Base-by-base conservation (phyloP, 140 eudicot species). In the Flaveria floridana region DNA sequence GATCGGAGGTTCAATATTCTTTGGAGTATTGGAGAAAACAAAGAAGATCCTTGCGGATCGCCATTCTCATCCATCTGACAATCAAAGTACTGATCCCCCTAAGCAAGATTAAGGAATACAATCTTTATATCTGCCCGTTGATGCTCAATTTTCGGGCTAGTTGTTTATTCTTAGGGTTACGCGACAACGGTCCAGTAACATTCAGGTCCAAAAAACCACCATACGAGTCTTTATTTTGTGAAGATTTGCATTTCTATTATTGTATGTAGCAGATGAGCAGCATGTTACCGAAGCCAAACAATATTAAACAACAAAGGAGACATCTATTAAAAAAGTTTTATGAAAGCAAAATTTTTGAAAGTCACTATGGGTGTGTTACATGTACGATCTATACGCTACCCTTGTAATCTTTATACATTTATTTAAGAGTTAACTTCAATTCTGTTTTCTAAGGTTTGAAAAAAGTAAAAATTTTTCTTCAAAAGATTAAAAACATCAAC, bases 1-100 rank as follows among this genome's bases (percentile, higher is more conserved):
- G n/a, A 94, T 94, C 3, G 99, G 99, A n/a, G 99, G 97, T n/a
- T 94, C 96, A 4, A 94, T 94, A 79, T 94, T 94, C 82, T 94
- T 94, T 70, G 95, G 99, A 9, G 97, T 90, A 73, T 95, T 94
- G 76, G 99, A 91, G 81, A 82, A 90, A 57, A 91, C 95, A 55
- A 94, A 94, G 89, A 83, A 88, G 51, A 30, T 83, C 15, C 95
- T 94, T 58, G 89, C 88, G 1, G 73, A 90, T 81, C 81, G 88
- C 73, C 90, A 84, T 76, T 70, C 77, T 78, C 91, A 75, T 48
- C 84, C 82, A 0, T 42, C 77, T 10, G 79, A 44, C 1, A 34
- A 68, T 73, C 82, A 76, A 66, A 39, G 51, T 12, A 59, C 73
- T 10, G 82, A 59, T n/a, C 34, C 73, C 55, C 66, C 74, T 4